Evolutionary conservation across 2,329 filamentous ascomycete species (phyloP).

Genomic region (Mycosphaerella sp.): DNA sequence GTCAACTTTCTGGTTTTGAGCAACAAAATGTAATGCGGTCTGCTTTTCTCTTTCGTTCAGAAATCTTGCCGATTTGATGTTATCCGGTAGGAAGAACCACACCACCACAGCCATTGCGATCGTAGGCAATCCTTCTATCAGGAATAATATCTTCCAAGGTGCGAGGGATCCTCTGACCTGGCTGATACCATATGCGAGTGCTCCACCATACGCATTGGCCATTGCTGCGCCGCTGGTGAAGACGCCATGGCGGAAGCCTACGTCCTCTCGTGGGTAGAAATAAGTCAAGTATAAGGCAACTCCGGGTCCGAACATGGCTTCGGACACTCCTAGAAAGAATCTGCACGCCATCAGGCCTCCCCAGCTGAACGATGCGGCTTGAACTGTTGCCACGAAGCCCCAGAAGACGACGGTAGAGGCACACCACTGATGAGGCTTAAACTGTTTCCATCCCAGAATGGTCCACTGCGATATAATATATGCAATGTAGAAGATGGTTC

Average conservation of each 20-base stretch:
- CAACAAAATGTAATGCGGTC: constrained; percentile 33
- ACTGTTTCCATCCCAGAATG: constrained; percentile 42
- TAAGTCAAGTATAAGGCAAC: constrained; percentile 59
- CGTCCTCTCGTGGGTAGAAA: constrained; percentile 54
- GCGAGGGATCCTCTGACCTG: constrained; percentile 52
- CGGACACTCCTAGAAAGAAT: constrained; percentile 42
- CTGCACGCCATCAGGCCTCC: constrained; percentile 45
- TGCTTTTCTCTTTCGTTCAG: constrained; percentile 39
- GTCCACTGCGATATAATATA: constrained; percentile 40
- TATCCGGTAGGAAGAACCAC: constrained; percentile 45
- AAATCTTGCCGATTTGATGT: constrained; percentile 42
- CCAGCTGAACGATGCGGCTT: constrained; percentile 43
- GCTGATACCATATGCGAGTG: constrained; percentile 58
- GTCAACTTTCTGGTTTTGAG: constrained; percentile 19
- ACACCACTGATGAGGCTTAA: constrained; percentile 37
- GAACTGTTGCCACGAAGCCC: constrained; percentile 45
- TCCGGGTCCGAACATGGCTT: constrained; percentile 39
- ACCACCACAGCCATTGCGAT: constrained; percentile 50
- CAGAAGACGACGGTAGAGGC: constrained; percentile 40
- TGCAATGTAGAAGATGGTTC: constrained; percentile 50
- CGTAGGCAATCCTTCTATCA: constrained; percentile 60
- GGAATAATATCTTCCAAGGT: constrained; percentile 56
- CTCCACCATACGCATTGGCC: constrained; percentile 72
- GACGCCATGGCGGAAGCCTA: constrained; percentile 52
- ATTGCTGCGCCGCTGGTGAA: constrained; percentile 55